phyloP scores from a whole-genome alignment of 2,329 filamentous ascomycete species.

The Monosporascus sp. region DNA sequence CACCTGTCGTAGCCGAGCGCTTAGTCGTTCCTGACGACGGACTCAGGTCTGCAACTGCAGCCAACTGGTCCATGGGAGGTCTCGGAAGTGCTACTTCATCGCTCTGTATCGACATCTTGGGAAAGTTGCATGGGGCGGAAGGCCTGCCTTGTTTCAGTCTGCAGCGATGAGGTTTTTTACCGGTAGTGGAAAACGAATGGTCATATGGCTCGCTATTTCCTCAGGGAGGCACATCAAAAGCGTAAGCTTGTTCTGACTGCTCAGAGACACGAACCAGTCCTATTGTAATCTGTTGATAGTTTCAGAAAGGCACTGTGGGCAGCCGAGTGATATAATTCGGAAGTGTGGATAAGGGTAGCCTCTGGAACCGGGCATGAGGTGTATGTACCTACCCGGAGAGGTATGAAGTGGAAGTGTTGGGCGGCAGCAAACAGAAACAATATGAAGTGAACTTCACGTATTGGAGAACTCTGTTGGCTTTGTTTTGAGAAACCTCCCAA shows the following conservation, averaged over 20 bases:
- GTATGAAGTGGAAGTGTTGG: too few species aligned
- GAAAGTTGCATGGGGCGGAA: background rate
- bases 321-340: too few species aligned
- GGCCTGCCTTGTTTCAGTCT: background rate
- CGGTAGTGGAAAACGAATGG: background rate
- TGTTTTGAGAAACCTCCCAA: too few species aligned
- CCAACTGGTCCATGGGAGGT: background rate
- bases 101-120: background rate
- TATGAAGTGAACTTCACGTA: too few species aligned
- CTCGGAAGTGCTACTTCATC: background rate
- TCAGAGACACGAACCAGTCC: too few species aligned
- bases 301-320: too few species aligned
- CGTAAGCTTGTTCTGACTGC: background rate
- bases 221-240: slow-evolving; percentile 2
- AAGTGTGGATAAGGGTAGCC: too few species aligned
- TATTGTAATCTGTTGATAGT: too few species aligned
- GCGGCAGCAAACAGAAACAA: too few species aligned
- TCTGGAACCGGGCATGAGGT: too few species aligned
- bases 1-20: background rate
- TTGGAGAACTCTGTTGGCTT: too few species aligned
- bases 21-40: background rate
- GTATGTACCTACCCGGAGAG: too few species aligned
- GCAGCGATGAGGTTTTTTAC: background rate
- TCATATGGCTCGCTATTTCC: slow-evolving; percentile 6
- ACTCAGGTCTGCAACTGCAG: background rate